phyloP scores from a whole-genome alignment of 306 rosid species.

The Arachis hypogaea region DNA sequence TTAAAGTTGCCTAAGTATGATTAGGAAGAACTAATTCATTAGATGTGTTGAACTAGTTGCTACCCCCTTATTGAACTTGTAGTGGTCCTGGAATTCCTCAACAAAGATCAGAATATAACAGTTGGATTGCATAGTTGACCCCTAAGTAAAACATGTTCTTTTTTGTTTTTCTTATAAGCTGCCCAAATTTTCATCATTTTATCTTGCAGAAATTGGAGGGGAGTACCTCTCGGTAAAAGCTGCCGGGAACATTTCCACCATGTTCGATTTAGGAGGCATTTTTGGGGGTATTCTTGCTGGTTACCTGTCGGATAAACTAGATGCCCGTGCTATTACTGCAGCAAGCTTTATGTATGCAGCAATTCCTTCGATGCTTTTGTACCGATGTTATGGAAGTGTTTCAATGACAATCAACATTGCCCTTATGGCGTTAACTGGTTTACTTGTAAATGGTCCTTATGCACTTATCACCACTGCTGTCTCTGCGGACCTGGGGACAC shows the following conservation, averaged over 20 bases:
- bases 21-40: background rate
- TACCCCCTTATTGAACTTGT: background rate
- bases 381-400: constrained; percentile 58
- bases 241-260: constrained; percentile 83
- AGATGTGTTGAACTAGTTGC: background rate
- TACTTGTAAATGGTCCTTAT: constrained; percentile 83
- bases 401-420: constrained; percentile 60
- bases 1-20: too few relatives aligned
- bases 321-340: constrained; percentile 78
- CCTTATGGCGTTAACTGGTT: constrained; percentile 79
- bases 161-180: constrained; percentile 6
- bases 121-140: background rate
- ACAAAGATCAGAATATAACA: background rate
- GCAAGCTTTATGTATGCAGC: constrained; percentile 80
- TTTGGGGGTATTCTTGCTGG: constrained; percentile 89
- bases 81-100: background rate
- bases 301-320: constrained; percentile 75
- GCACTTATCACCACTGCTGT: constrained; percentile 91
- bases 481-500: constrained; percentile 89
- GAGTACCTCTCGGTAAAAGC: constrained; percentile 69
- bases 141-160: background rate
- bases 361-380: constrained; percentile 68
- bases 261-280: constrained; percentile 86
- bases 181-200: constrained; percentile 3
- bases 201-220: constrained; percentile 76